These are phyloP conservation scores for Stachybotrys chartarum DNA, from an alignment of 2,329 filamentous ascomycete species.

Conservation along the genomic window DNA sequence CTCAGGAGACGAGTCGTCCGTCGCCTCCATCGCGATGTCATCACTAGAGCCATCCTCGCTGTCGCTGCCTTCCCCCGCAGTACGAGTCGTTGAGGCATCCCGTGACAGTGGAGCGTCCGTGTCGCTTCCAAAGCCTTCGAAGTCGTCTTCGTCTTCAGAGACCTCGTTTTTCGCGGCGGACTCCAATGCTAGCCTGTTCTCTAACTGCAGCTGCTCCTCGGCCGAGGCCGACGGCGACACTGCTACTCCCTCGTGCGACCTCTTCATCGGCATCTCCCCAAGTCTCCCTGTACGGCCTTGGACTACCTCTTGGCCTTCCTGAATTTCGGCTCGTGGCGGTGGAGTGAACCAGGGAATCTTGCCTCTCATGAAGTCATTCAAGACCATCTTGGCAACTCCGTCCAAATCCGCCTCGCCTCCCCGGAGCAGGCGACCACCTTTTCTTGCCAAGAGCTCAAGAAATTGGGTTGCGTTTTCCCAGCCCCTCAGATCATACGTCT, in stretches of 20 bases:
- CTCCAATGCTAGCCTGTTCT: slow-evolving; percentile 14
- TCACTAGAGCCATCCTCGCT: slow-evolving; percentile 33
- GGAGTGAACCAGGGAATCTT: slow-evolving; percentile 96
- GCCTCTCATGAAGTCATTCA: slow-evolving; percentile 92
- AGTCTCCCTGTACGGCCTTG: slow-evolving; percentile 70
- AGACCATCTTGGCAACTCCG: slow-evolving; percentile 90
- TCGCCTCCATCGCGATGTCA: slow-evolving; percentile 27
- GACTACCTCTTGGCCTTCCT: slow-evolving; percentile 38
- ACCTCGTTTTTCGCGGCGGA: slow-evolving; percentile 24
- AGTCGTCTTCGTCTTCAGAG: slow-evolving; percentile 30
- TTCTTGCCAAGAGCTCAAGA: slow-evolving; percentile 78
- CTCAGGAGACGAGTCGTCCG: neutral
- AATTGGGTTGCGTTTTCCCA: slow-evolving; percentile 76
- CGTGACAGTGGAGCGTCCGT: slow-evolving; percentile 23
- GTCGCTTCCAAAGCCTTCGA: slow-evolving; percentile 28
- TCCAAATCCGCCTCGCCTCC: slow-evolving; percentile 94
- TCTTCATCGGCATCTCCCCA: slow-evolving; percentile 82
- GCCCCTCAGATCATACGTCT: slow-evolving; percentile 82
- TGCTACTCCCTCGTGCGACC: slow-evolving; percentile 52
- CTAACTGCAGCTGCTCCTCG: slow-evolving; percentile 18
- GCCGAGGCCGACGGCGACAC: slow-evolving; percentile 30
- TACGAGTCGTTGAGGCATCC: slow-evolving; percentile 22
- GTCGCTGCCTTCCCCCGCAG: slow-evolving; percentile 23
- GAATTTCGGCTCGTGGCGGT: slow-evolving; percentile 54
- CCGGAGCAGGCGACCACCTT: slow-evolving; percentile 77